A percentile compares a stretch with the other conserved stretches of the same genome.
These are phyloP conservation scores for Apiospora pterosperma DNA, from an alignment of 2,329 filamentous ascomycete genomes.

Conservation along the genomic window DNA sequence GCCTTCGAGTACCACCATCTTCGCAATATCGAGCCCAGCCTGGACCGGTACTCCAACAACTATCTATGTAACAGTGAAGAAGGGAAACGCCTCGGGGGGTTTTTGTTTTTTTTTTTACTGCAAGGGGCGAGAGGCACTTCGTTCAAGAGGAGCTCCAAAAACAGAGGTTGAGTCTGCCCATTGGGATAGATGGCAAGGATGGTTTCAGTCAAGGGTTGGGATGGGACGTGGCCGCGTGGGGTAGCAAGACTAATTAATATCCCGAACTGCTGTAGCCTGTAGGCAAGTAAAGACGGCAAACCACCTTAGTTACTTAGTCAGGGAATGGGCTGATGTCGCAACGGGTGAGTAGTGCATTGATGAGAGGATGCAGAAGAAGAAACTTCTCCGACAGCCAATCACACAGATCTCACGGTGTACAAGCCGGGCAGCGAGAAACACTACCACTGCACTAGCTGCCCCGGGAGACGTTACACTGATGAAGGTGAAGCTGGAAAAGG, in stretches of 20 bases:
- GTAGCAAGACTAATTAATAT: not conserved
- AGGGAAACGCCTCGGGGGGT: not conserved
- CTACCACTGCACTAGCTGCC: not conserved
- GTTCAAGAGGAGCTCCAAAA: not conserved
- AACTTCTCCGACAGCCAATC: not conserved
- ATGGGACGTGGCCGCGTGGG: not conserved
- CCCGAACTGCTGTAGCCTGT: not conserved
- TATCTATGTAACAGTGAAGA: not conserved
- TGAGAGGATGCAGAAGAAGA: not conserved
- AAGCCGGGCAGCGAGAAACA: not conserved
- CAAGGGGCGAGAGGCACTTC: not conserved
- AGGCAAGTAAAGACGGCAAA: not conserved
- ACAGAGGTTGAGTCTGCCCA: not conserved
- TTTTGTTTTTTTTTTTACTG: too few species aligned
- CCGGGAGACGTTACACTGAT: not conserved
- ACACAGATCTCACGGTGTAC: not conserved
- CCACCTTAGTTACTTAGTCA: too few species aligned
- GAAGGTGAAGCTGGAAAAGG: not conserved
- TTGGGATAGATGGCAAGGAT: not conserved
- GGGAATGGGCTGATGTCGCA: not conserved
- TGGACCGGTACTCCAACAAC: not conserved
- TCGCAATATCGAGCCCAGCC: not conserved
- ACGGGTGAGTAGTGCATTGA: not conserved
- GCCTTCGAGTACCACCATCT: slow-evolving; percentile 13
- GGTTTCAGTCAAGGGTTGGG: not conserved